Conservation (phyloP, 306 rosid genomes). For the Inga oerstediana region DNA sequence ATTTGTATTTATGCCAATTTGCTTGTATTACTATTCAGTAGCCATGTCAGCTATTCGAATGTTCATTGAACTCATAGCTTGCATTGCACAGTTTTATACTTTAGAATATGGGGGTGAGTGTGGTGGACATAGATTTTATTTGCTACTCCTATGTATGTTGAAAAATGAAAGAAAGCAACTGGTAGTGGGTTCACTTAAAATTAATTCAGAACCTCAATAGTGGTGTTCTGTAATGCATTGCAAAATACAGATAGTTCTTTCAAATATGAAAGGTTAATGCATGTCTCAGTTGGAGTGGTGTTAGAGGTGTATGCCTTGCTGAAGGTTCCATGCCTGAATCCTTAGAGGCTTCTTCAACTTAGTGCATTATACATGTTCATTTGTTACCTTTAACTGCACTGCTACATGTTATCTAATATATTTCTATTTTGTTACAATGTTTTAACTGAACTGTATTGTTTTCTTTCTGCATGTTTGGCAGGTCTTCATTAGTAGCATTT, state of each 20-base stretch:
- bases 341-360: neutral
- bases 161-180: neutral
- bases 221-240: neutral
- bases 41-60: neutral
- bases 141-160: neutral
- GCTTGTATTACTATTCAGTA: neutral
- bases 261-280: neutral
- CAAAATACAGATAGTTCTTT: neutral
- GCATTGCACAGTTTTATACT: neutral
- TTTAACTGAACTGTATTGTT: neutral
- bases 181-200: neutral
- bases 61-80: neutral
- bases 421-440: neutral
- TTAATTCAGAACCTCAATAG: neutral
- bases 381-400: neutral
- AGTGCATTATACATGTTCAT: neutral
- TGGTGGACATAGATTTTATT: neutral
- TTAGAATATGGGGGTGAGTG: neutral
- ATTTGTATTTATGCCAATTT: neutral
- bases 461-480: neutral
- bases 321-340: neutral
- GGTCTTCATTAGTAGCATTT: conserved; percentile 22
- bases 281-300: neutral
- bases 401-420: neutral
- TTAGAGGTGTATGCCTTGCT: neutral